phyloP scores from a whole-genome alignment of 2,329 filamentous ascomycete genomes.

The Pseudogymnoascus sp. region DNA sequence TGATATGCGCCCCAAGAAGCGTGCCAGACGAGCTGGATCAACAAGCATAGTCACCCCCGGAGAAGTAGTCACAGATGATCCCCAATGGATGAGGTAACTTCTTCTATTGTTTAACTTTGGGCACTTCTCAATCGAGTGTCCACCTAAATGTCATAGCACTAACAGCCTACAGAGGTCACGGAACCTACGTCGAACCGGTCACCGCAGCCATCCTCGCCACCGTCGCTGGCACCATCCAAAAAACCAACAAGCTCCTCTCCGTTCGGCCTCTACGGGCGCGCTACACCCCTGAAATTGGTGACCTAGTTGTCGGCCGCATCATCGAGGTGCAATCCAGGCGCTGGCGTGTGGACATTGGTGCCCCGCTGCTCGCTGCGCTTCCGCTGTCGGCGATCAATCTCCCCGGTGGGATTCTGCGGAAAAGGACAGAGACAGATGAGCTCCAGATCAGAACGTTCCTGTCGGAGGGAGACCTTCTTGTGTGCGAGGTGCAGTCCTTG shows the following conservation, averaged over 20 bases:
- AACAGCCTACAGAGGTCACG: slow-evolving; percentile 61
- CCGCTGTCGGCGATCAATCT: slow-evolving; percentile 88
- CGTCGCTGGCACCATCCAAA: slow-evolving; percentile 79
- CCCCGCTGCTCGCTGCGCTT: slow-evolving; percentile 74
- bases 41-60: slow-evolving; percentile 74
- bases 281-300: slow-evolving; percentile 92
- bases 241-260: slow-evolving; percentile 94
- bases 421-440: slow-evolving; percentile 91
- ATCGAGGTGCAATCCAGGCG: slow-evolving; percentile 87
- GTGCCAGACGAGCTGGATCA: slow-evolving; percentile 27
- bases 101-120: neutral
- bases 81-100: slow-evolving; percentile 87
- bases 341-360: slow-evolving; percentile 92
- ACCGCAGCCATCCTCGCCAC: slow-evolving; percentile 73
- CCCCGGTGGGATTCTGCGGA: slow-evolving; percentile 83
- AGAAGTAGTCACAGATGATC: slow-evolving; percentile 76
- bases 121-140: neutral
- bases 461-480: slow-evolving; percentile 83
- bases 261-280: slow-evolving; percentile 83
- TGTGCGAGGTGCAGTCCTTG: slow-evolving; percentile 89
- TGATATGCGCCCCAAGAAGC: slow-evolving; percentile 37
- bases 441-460: slow-evolving; percentile 97
- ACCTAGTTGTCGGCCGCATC: slow-evolving; percentile 88
- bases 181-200: slow-evolving; percentile 64
- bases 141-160: neutral